Evolutionary conservation across 768 basidiomycete genomes (phyloP), one percentile per base, ranked within the genome.

Genomic region (Clitopilus passeckerianus): DNA sequence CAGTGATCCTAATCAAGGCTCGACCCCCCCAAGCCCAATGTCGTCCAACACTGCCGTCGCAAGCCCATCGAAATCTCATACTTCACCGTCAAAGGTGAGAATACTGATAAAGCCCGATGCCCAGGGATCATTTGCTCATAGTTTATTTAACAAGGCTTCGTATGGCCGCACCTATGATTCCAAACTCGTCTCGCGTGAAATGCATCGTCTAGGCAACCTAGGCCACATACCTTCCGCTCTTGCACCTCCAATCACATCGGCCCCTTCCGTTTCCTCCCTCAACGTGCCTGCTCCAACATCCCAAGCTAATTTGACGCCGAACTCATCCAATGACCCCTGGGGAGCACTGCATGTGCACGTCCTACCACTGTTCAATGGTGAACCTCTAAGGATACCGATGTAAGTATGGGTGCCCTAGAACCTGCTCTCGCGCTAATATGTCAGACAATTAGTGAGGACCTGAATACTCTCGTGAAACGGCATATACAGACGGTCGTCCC

Each of bases 331-430:
- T 9, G 91, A 92, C 64, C 90, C 94, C 10, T 96, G 93, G 93
- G 84, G 85, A 54, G 76, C 85, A 22, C 74, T 98, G 20, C 91
- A 95, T 71, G 86, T 95, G 33, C 86, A 93, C 69, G 89, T 97
- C 34, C 75, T 98, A 2, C 95, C 95, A 1, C 72, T 96, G 4
- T 98, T 98, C 77, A 95, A 95, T 56, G 91, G 93, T 34, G 91
- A 95, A 67, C 88, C 90, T 2, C 79, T 98, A 18, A 82, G 87
- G 60, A 82, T 89, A 56, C 89, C 93, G 22, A 93, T 98, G 90
- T 89, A 66, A 67, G 85, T 74, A 24, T 44, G 4, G 44, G 7
- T 16, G 50, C 54, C 1, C 27, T 9, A 59, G 15, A 7, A 16
- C 24, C 37, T 14, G 16, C 8, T 16, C 20, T 52, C 18, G 5